These are phyloP conservation scores for Neurospora sublineolata DNA, from an alignment of 495 filamentous ascomycete genomes.

Conservation along the genomic window DNA sequence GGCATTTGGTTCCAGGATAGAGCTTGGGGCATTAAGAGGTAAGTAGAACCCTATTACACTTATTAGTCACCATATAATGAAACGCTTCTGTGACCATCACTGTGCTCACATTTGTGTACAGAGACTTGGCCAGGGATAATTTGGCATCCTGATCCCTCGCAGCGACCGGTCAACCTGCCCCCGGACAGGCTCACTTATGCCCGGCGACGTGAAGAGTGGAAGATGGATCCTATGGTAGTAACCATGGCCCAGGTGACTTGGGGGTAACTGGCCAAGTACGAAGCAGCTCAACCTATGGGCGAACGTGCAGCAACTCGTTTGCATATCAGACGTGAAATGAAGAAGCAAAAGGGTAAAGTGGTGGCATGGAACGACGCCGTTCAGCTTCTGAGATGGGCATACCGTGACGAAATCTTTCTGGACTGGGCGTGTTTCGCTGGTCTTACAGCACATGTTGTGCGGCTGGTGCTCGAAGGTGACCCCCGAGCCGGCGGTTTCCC, in stretches of 20 bases:
- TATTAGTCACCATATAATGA: not conserved
- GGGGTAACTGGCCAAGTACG: not conserved
- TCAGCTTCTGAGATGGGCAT: not conserved
- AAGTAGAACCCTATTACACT: not conserved
- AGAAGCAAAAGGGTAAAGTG: not conserved
- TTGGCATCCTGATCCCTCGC: not conserved
- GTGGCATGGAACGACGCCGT: not conserved
- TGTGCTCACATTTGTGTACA: not conserved
- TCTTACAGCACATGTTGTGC: not conserved
- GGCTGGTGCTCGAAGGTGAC: not conserved
- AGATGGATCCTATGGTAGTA: not conserved
- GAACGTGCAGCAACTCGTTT: not conserved
- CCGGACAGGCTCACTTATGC: not conserved
- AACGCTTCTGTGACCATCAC: not conserved
- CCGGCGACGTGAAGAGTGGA: not conserved
- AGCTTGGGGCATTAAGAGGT: not conserved
- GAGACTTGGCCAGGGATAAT: not conserved
- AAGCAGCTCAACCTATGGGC: not conserved
- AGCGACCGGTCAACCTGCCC: not conserved
- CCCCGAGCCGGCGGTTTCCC: not conserved
- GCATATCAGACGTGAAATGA: not conserved
- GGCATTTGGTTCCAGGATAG: not conserved
- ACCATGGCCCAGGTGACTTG: not conserved
- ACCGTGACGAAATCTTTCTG: not conserved
- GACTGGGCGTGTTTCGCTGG: not conserved